Percentiles rank a stretch among this genome's conserved stretches.
phyloP scores from a whole-genome alignment of 1,284 basidiomycete genomes.

The Austroboletus novae-zelandiae region DNA sequence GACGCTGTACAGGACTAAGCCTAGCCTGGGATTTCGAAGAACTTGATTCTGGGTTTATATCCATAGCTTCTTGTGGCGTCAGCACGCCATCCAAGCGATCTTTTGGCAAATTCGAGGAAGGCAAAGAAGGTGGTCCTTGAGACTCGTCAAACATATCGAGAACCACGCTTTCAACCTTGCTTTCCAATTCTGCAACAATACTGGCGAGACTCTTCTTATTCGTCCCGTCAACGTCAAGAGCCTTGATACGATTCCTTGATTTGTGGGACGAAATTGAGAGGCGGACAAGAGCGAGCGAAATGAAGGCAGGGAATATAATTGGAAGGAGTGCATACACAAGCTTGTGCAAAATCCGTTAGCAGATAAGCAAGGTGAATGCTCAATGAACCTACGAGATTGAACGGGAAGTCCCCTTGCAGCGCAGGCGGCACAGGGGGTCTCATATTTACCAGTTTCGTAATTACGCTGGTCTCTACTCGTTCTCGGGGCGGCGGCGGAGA shows the following conservation, averaged over 20 bases:
- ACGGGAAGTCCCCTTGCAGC: conserved; percentile 65
- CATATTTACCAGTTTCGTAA: conserved; percentile 32
- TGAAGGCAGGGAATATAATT: conserved; percentile 57
- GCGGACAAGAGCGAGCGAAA: conserved; percentile 50
- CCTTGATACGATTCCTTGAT: conserved; percentile 59
- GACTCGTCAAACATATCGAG: conserved; percentile 35
- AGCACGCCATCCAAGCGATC: neutral
- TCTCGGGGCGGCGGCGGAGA: conserved; percentile 25
- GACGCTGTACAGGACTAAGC: conserved; percentile 55
- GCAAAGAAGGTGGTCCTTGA: conserved; percentile 2
- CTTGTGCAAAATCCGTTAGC: conserved; percentile 34
- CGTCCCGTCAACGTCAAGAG: conserved; percentile 51
- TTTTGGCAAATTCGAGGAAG: neutral
- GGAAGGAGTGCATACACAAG: conserved; percentile 56
- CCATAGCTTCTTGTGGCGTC: conserved; percentile 4
- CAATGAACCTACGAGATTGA: conserved; percentile 60
- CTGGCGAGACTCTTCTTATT: conserved; percentile 45
- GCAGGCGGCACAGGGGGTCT: conserved; percentile 57
- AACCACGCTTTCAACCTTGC: conserved; percentile 52
- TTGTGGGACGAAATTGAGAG: conserved; percentile 51
- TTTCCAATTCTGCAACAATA: conserved; percentile 55
- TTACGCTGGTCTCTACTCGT: conserved; percentile 37
- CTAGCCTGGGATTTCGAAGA: conserved; percentile 40
- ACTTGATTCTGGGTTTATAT: conserved; percentile 8
- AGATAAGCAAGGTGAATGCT: neutral